Base-by-base conservation (phyloP, 306 rosid species). In the Cicer judaicum region DNA sequence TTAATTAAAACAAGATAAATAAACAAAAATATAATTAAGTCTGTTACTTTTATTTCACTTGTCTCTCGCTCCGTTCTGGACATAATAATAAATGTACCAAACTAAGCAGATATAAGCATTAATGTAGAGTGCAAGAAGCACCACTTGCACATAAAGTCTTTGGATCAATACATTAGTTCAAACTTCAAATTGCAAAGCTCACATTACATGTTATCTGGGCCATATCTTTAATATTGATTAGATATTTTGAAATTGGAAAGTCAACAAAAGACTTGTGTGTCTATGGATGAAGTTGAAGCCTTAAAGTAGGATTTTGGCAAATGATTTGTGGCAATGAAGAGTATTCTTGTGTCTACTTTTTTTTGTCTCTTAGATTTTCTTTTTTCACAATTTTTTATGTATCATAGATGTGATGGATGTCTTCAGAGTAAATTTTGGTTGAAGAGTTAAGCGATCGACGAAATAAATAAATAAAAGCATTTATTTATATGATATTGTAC, bases 51-150 rank as follows among this genome's bases (percentile, higher is more conserved):
- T 40, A 4, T 41, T 49, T 19, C 41, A 15, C 49, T 47, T 60
- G 40, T 57, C 36, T 12, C n/a, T 57, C 0, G 54, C 67, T 60
- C 63, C 61, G 9, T 46, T 76, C 4, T 67, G 34, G 34, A 3
- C 34, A 29, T 13, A 56, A 57, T 7, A 38, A 61, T 68, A 57
- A 68, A 47, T 57, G 38, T 7, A n/a, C 13, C 40, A 47, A 36
- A 65, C 11, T 65, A 65, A 65, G 52, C 16, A 24, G 55, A 24
- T 67, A 46, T 7, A 21, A 67, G 72, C 56, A 67, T 67, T 67
- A 46, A 65, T 65, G 70, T 42, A 41, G 14, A 41, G 39, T 42
- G 70, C 67, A 41, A 16, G 34, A 56, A 39, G 21, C 75, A 54
- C 16, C 41, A 53, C 53, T 14, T 70, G 18, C 19, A 70, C 54